Conservation (phyloP, 129 eudicot genomes). For the Daucus carota region DNA sequence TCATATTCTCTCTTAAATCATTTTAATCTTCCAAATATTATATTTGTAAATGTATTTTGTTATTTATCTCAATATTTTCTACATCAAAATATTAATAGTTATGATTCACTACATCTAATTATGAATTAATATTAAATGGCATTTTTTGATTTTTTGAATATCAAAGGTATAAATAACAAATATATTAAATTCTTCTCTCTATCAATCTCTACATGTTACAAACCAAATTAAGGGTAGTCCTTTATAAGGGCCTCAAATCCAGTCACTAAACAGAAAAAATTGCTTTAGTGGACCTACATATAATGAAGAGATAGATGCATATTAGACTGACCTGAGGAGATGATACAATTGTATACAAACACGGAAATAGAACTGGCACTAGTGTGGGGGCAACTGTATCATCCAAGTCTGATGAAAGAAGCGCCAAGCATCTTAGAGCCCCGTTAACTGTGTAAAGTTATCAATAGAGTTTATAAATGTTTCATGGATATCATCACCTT, state of each 20-base stretch:
- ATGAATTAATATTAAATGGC: not conserved
- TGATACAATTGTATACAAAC: slow-evolving; percentile 82
- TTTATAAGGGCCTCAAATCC: not conserved
- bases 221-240: not conserved
- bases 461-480: slow-evolving; percentile 14
- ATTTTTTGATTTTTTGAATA: no score
- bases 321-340: slow-evolving; percentile 73
- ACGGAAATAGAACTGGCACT: slow-evolving; percentile 81
- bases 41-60: not conserved
- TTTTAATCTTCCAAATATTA: no score
- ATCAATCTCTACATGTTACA: not conserved
- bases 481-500: slow-evolving; percentile 11
- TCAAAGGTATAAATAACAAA: not conserved
- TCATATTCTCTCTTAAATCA: not conserved
- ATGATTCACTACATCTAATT: not conserved
- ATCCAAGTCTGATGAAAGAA: slow-evolving; percentile 76
- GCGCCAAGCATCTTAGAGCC: slow-evolving; percentile 91
- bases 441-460: slow-evolving; percentile 62
- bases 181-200: no score
- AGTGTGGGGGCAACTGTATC: slow-evolving; percentile 76
- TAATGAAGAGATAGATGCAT: not conserved
- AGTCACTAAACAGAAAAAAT: not conserved
- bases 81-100: not conserved
- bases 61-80: no score
- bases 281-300: not conserved